Base-by-base conservation (phyloP, 345 rosid species). In the Conringia planisiliqua region DNA sequence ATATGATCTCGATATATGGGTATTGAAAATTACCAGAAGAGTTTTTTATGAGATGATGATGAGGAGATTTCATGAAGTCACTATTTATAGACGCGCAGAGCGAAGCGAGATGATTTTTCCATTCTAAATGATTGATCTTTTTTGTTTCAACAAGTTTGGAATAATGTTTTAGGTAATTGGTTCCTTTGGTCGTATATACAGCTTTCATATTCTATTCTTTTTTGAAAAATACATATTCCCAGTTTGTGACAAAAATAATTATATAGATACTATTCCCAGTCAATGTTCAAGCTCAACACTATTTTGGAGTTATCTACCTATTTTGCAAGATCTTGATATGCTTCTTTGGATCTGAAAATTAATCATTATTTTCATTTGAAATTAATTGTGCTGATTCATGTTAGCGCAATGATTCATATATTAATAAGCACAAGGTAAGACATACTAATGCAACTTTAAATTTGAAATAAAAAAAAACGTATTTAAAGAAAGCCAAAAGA, bases 71-170 rank as follows among this genome's bases (percentile, higher is more conserved):
- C 51, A 18, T 68, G 72, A 69, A 68, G 54, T 70, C 74, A 68
- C 40, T 68, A 76, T 76, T 51, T 76, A 68, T 76, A 76, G 74
- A 76, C 7, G 57, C 62, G 11, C 3, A 60, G 13, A 60, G 68
- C 24, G 7, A 24, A 68, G 13, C 11, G 3, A 40, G 18, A 33
- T 75, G 14, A 43, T 61, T 40, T 39, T 1, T 68, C 10, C 2
- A 6, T 57, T 42, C 50, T 29, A 52, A 5, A 39, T 50, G 69
- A 52, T 52, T 61, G 47, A 8, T 61, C 48, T 60, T 55, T 22
- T 68, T 40, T 50, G 73, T 30, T 68, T 75, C 46, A 59, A 50
- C 46, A 62, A 68, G 63, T 51, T 75, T 68, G 50, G 57, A 68
- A 75, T 54, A 68, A 42, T 76, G n/a, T 32, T 61, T n/a, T 52